Conservation (phyloP, 1,284 basidiomycete genomes). For the Rhodotorula sp. region DNA sequence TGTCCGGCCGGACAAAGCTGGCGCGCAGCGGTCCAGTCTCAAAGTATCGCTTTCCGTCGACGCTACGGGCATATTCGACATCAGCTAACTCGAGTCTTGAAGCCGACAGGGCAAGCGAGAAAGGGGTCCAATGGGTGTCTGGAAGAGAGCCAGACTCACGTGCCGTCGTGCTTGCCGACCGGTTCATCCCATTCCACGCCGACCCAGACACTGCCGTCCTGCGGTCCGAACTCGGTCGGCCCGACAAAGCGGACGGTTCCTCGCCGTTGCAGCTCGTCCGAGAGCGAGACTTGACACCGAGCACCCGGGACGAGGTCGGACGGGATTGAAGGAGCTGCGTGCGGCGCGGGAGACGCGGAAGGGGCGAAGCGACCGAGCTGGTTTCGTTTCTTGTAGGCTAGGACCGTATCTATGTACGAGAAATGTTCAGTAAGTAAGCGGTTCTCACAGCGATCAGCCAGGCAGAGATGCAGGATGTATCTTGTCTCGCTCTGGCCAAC, state of each 20-base stretch:
- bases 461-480: not conserved
- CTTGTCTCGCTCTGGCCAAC: too few relatives aligned
- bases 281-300: constrained; percentile 72
- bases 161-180: constrained; percentile 90
- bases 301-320: constrained; percentile 62
- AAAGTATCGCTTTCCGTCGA: constrained; percentile 83
- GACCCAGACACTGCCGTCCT: constrained; percentile 66
- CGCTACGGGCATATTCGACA: constrained; percentile 54
- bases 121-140: not conserved
- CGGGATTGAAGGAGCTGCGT: constrained; percentile 30
- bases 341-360: constrained; percentile 33
- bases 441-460: too few relatives aligned
- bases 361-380: constrained; percentile 84
- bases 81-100: not conserved
- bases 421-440: not conserved
- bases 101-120: not conserved
- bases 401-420: constrained; percentile 68
- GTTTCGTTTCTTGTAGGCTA: constrained; percentile 83
- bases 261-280: constrained; percentile 63
- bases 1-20: constrained; percentile 81
- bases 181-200: constrained; percentile 97
- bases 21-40: constrained; percentile 72
- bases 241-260: constrained; percentile 86
- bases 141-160: constrained; percentile 58
- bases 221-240: constrained; percentile 64